These are phyloP conservation scores for Jaminaea rosea DNA, from an alignment of 1,284 basidiomycete species.

Conservation along the genomic window DNA sequence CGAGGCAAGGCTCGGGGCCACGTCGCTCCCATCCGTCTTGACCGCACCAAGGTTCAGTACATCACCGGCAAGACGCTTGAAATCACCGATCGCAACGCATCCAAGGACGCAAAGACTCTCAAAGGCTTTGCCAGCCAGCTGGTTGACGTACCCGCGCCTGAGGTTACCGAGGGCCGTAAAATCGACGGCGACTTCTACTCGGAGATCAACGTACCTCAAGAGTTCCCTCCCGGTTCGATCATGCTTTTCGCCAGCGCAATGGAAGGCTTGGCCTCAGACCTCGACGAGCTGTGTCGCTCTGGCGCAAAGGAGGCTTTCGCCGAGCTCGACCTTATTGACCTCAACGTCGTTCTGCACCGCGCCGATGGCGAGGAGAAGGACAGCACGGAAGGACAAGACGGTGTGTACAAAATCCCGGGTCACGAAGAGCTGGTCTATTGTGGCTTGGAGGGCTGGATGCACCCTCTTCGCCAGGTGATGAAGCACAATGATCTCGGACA, in stretches of 20 bases:
- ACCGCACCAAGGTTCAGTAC: slow-evolving; percentile 25
- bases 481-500: slow-evolving; percentile 36
- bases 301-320: slow-evolving; percentile 33
- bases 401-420: slow-evolving; percentile 28
- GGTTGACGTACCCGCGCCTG: slow-evolving; percentile 24
- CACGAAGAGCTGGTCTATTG: slow-evolving; percentile 28
- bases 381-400: slow-evolving; percentile 28
- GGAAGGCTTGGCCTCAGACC: slow-evolving; percentile 22
- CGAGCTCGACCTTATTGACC: slow-evolving; percentile 28
- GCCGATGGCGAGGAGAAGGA: slow-evolving; percentile 41
- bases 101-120: slow-evolving; percentile 18
- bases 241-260: slow-evolving; percentile 38
- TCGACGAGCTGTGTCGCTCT: slow-evolving; percentile 23
- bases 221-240: slow-evolving; percentile 38
- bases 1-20: slow-evolving; percentile 24
- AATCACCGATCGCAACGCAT: slow-evolving; percentile 12
- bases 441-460: slow-evolving; percentile 39
- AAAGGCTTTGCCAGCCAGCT: slow-evolving; percentile 28
- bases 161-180: slow-evolving; percentile 13
- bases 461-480: slow-evolving; percentile 23
- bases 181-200: slow-evolving; percentile 19
- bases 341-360: slow-evolving; percentile 37
- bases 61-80: slow-evolving; percentile 35
- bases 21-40: slow-evolving; percentile 28
- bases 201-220: slow-evolving; percentile 32